phyloP scores from a whole-genome alignment of 208 protist species.

The Naegleria fowleri region DNA sequence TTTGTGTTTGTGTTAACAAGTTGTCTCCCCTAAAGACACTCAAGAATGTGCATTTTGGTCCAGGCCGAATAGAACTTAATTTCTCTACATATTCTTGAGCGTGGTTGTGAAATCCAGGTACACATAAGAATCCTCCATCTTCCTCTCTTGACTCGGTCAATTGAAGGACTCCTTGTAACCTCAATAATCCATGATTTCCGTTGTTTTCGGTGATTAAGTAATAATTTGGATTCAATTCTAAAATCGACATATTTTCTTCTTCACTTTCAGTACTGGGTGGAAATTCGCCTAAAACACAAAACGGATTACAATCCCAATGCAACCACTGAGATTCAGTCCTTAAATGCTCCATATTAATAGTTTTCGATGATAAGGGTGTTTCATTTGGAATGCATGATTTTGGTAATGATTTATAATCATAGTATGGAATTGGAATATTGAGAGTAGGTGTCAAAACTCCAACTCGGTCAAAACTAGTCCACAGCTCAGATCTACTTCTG shows the following conservation, averaged over 20 bases:
- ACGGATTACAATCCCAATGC: constrained; percentile 22
- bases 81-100: background rate
- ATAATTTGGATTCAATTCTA: background rate
- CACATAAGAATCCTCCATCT: background rate
- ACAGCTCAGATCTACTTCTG: background rate
- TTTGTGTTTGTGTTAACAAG: background rate
- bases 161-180: background rate
- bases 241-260: background rate
- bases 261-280: background rate
- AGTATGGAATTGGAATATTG: background rate
- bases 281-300: background rate
- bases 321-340: background rate
- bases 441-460: constrained; percentile 6
- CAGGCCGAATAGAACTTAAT: no score
- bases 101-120: background rate
- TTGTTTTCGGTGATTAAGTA: constrained; percentile 10
- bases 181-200: no score
- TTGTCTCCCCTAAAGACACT: background rate
- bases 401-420: background rate
- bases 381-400: background rate
- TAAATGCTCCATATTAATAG: background rate
- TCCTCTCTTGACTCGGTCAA: background rate
- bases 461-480: background rate
- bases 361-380: background rate
- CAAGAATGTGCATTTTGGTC: background rate